Conservation (phyloP, 306 rosid species). For the Bauhinia variegata region DNA sequence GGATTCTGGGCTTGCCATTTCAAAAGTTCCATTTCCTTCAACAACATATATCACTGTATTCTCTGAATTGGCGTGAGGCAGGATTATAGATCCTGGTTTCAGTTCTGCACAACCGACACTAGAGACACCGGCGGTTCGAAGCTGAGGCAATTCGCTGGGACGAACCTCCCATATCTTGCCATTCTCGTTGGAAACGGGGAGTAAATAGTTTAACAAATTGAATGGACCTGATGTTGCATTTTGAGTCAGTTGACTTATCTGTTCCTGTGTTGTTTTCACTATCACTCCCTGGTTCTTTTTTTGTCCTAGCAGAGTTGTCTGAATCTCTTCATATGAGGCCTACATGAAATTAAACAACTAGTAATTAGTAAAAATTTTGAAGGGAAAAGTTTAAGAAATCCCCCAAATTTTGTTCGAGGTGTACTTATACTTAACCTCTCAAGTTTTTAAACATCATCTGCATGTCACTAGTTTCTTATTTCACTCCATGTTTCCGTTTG, state of each 20-base stretch:
- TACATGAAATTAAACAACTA: neutral
- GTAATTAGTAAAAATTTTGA: neutral
- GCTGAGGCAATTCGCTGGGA: conserved; percentile 14
- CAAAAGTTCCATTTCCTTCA: conserved; percentile 27
- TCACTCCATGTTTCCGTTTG: too few species aligned
- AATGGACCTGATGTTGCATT: conserved; percentile 36
- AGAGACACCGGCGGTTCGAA: conserved; percentile 10
- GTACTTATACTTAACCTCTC: too few species aligned
- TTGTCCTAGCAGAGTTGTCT: conserved; percentile 19
- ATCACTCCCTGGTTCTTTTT: conserved; percentile 7
- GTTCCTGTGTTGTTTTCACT: conserved; percentile 27
- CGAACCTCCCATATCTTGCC: conserved; percentile 38
- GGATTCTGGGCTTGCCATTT: conserved; percentile 22
- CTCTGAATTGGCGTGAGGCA: conserved; percentile 41
- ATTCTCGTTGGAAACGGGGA: conserved; percentile 31
- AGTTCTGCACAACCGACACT: neutral
- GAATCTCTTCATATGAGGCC: conserved; percentile 30
- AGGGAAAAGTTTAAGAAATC: too few species aligned
- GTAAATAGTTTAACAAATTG: conserved; percentile 24
- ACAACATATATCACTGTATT: conserved; percentile 1
- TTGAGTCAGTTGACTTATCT: conserved; percentile 11
- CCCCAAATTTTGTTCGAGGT: too few species aligned
- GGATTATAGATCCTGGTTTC: conserved; percentile 30
- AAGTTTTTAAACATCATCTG: too few species aligned
- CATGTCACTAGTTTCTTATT: too few species aligned